phyloP scores from a whole-genome alignment of 345 rosid species.

The Cardamine resedifolia region DNA sequence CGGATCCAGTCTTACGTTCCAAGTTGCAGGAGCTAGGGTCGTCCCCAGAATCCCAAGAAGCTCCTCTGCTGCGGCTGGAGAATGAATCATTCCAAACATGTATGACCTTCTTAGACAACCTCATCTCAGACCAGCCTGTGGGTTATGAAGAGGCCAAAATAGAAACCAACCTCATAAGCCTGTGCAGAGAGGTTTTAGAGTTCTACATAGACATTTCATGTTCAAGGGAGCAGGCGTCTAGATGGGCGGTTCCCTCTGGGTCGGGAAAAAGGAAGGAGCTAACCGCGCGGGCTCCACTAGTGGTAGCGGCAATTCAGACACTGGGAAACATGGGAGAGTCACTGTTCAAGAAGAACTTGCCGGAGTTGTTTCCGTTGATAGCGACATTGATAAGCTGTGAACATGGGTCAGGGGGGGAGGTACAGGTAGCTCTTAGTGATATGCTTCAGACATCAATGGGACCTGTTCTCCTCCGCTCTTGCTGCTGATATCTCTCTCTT shows the following conservation, averaged over 20 bases:
- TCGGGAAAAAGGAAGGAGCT: conserved; percentile 79
- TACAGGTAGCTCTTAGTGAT: conserved; percentile 87
- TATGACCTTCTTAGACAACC: conserved; percentile 76
- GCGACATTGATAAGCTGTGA: conserved; percentile 84
- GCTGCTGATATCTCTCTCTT: conserved; percentile 44
- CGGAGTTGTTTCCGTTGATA: conserved; percentile 71
- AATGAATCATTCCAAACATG: conserved; percentile 84
- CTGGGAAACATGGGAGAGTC: conserved; percentile 74
- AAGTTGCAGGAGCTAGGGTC: conserved; percentile 75
- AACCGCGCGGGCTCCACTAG: conserved; percentile 73
- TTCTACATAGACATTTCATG: conserved; percentile 58
- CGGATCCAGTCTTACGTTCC: conserved; percentile 46
- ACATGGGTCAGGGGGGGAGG: conserved; percentile 88
- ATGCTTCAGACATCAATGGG: conserved; percentile 84
- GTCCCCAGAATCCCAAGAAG: conserved; percentile 80
- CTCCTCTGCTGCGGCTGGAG: conserved; percentile 78
- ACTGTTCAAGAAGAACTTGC: conserved; percentile 69
- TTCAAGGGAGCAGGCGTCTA: conserved; percentile 43
- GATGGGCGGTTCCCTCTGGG: conserved; percentile 70
- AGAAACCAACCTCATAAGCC: conserved; percentile 59
- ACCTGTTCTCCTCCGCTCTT: conserved; percentile 69
- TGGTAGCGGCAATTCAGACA: conserved; percentile 78
- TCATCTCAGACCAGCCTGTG: conserved; percentile 57
- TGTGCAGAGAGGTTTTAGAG: conserved; percentile 67
- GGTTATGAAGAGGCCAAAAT: conserved; percentile 53